phyloP scores from a whole-genome alignment of 2,329 filamentous ascomycete species.

The Colletotrichum zoysiae region DNA sequence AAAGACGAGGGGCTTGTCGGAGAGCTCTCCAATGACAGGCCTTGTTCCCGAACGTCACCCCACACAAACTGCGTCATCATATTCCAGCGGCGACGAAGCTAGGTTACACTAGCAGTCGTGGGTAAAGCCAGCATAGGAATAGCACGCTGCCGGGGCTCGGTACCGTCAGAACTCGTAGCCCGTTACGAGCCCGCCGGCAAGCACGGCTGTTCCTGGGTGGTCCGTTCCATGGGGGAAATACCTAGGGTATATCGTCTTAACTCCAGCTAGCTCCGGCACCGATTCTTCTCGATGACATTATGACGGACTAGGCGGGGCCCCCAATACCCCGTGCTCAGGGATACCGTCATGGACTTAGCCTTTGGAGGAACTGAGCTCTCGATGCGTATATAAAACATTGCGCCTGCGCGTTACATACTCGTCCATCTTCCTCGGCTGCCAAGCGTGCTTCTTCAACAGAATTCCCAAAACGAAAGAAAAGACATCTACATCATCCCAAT shows the following conservation, averaged over 20 bases:
- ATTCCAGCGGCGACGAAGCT: neutral
- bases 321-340: constrained; percentile 7
- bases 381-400: constrained; percentile 16
- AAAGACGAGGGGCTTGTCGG: constrained; percentile 1
- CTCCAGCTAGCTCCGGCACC: constrained; percentile 33
- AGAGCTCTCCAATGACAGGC: constrained; percentile 19
- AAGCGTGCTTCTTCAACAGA: neutral
- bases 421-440: neutral
- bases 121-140: neutral
- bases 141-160: neutral
- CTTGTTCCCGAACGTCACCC: neutral
- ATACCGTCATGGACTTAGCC: constrained; percentile 36
- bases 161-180: constrained; percentile 5
- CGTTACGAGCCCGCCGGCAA: constrained; percentile 15
- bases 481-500: too few relatives aligned
- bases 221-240: too few relatives aligned
- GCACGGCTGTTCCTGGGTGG: constrained; percentile 13
- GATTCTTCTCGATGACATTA: constrained; percentile 28
- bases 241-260: constrained; percentile 29
- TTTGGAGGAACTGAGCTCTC: neutral
- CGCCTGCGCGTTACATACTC: neutral
- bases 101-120: neutral
- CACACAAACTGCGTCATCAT: constrained; percentile 31
- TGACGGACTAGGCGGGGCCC: constrained; percentile 3
- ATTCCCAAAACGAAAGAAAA: neutral